phyloP scores from a whole-genome alignment of 2,329 filamentous ascomycete genomes.

The Sphaerulina vaccinii region DNA sequence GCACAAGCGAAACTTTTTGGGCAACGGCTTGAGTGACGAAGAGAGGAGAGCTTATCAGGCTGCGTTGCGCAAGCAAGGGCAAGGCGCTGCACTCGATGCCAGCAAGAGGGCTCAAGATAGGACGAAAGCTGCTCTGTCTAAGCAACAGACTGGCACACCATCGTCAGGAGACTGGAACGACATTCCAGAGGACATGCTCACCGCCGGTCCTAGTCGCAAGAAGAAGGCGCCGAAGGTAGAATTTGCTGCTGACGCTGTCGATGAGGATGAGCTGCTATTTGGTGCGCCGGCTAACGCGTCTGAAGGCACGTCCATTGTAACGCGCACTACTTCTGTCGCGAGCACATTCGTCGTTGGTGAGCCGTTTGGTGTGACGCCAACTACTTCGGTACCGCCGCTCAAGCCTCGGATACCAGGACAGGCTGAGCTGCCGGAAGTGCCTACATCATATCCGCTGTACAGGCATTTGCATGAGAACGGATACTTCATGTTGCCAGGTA shows the following conservation, averaged over 20 bases:
- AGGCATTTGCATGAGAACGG: slow-evolving; percentile 73
- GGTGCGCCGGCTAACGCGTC: slow-evolving; percentile 26
- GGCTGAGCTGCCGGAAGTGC: slow-evolving; percentile 35
- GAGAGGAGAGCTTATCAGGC: slow-evolving; percentile 63
- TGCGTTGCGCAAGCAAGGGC: slow-evolving; percentile 55
- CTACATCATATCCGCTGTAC: slow-evolving; percentile 71
- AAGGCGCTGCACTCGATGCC: slow-evolving; percentile 49
- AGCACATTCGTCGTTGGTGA: slow-evolving; percentile 17
- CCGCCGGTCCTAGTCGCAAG: slow-evolving; percentile 18
- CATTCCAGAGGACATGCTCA: slow-evolving; percentile 38
- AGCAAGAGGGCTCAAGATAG: slow-evolving; percentile 50
- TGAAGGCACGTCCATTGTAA: slow-evolving; percentile 15
- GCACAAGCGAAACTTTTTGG: slow-evolving; percentile 64
- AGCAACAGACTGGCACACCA: slow-evolving; percentile 36
- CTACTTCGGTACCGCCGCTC: slow-evolving; percentile 51
- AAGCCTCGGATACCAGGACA: slow-evolving; percentile 10
- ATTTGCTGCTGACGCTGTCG: slow-evolving; percentile 17
- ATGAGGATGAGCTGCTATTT: slow-evolving; percentile 34
- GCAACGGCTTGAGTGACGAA: slow-evolving; percentile 49
- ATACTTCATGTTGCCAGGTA: slow-evolving; percentile 86
- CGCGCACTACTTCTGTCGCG: slow-evolving; percentile 19
- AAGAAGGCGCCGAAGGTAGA: slow-evolving; percentile 22
- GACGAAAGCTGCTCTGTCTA: slow-evolving; percentile 51
- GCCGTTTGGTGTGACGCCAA: slow-evolving; percentile 46
- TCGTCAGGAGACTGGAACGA: slow-evolving; percentile 36